These are phyloP conservation scores for Meripilus lineatus DNA, from an alignment of 1,284 basidiomycete genomes.

Conservation along the genomic window DNA sequence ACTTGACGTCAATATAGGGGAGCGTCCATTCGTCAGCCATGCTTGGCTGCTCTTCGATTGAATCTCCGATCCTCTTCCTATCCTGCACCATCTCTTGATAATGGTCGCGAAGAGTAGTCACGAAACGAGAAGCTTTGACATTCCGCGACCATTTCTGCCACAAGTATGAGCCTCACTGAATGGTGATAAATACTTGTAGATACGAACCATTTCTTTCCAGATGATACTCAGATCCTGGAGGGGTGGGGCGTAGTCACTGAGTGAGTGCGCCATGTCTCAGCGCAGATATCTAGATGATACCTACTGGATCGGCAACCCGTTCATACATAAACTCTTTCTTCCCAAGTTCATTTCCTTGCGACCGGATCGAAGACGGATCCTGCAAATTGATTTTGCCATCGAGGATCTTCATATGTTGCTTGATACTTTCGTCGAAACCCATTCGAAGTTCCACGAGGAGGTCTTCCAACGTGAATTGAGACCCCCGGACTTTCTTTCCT, in stretches of 20 bases:
- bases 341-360: slow-evolving; percentile 21
- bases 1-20: slow-evolving; percentile 35
- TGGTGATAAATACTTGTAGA: neutral
- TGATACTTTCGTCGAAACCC: slow-evolving; percentile 20
- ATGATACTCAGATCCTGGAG: slow-evolving; percentile 6
- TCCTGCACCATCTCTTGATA: slow-evolving; percentile 21
- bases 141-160: slow-evolving; percentile 29
- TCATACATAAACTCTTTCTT: too few relatives aligned
- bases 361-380: too few relatives aligned
- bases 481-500: too few relatives aligned
- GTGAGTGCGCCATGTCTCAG: too few relatives aligned
- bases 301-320: too few relatives aligned
- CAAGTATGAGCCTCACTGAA: neutral
- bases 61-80: neutral
- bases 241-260: too few relatives aligned
- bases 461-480: slow-evolving; percentile 15
- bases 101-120: slow-evolving; percentile 31
- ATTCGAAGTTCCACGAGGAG: slow-evolving; percentile 22
- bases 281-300: slow-evolving; percentile 1
- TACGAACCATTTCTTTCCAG: slow-evolving; percentile 28
- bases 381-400: slow-evolving; percentile 29
- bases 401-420: slow-evolving; percentile 24
- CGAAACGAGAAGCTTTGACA: slow-evolving; percentile 31
- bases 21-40: slow-evolving; percentile 35
- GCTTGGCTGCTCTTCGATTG: neutral